These are phyloP conservation scores for Achaetomiella virescens DNA, from an alignment of 495 filamentous ascomycete species.

Conservation along the genomic window DNA sequence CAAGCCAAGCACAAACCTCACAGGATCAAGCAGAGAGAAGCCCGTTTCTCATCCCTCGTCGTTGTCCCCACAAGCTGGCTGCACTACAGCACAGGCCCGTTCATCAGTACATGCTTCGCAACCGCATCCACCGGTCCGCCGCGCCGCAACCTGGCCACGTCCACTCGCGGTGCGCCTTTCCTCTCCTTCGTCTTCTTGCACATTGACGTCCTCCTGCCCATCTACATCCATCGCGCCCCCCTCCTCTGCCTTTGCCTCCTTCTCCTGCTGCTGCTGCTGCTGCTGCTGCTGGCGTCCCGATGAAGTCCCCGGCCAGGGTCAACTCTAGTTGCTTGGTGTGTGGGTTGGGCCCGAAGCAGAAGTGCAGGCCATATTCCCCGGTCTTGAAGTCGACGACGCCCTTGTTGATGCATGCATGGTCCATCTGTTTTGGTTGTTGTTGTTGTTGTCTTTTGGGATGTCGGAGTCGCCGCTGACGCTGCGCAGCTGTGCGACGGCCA, in stretches of 20 bases:
- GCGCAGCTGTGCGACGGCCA: conserved; percentile 11
- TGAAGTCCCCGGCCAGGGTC: conserved; percentile 6
- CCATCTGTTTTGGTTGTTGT: conserved; percentile 5
- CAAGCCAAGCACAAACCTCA: too few species aligned
- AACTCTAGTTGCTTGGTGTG: conserved; percentile 7
- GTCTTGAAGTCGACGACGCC: conserved; percentile 19
- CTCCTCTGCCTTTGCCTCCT: too few species aligned
- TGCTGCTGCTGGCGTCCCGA: background rate
- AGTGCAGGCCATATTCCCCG: conserved; percentile 15
- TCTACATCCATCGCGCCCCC: background rate
- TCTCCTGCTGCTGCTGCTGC: too few species aligned
- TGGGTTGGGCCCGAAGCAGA: conserved; percentile 7
- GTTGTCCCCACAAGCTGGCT: too few species aligned
- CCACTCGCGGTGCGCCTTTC: conserved; percentile 12
- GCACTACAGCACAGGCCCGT: background rate
- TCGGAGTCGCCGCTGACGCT: background rate
- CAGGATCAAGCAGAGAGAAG: too few species aligned
- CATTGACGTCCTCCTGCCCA: background rate
- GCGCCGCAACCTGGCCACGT: conserved; percentile 9
- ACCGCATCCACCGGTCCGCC: conserved; percentile 2
- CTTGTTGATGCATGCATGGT: conserved; percentile 7
- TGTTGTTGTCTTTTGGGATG: background rate
- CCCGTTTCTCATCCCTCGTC: too few species aligned
- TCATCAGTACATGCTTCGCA: conserved; percentile 9
- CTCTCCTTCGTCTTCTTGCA: background rate